phyloP scores from a whole-genome alignment of 192 early-diverging fungal species.

The Phycomyces nitens region DNA sequence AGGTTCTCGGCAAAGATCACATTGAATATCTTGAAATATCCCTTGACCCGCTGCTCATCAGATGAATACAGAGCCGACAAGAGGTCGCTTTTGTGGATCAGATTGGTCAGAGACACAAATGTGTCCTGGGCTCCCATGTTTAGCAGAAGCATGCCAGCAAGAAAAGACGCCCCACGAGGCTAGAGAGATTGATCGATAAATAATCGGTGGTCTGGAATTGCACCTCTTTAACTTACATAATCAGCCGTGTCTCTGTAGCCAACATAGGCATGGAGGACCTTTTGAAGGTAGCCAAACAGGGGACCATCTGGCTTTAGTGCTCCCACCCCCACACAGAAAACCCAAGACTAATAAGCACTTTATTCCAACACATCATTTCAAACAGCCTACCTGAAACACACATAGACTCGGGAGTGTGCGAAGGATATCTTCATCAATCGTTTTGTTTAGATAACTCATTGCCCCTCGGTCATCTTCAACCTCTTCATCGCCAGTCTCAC shows the following conservation, averaged over 20 bases:
- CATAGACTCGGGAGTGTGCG: slow-evolving; percentile 35
- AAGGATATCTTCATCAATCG: slow-evolving; percentile 36
- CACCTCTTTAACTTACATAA: slow-evolving; percentile 41
- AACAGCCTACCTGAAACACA: slow-evolving; percentile 33
- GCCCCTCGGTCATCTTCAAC: slow-evolving; percentile 4
- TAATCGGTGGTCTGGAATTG: too few species aligned
- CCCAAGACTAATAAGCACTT: background rate
- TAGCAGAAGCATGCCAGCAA: slow-evolving; percentile 39
- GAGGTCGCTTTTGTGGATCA: slow-evolving; percentile 29
- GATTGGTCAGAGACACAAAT: slow-evolving; percentile 29
- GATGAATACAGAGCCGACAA: slow-evolving; percentile 31
- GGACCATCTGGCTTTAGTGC: slow-evolving; percentile 36
- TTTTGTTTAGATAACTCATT: slow-evolving; percentile 24
- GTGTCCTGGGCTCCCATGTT: slow-evolving; percentile 34
- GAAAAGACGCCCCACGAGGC: slow-evolving; percentile 34
- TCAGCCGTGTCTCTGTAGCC: slow-evolving; percentile 28
- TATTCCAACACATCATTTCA: background rate
- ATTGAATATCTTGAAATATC: slow-evolving; percentile 39
- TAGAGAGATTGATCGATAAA: slow-evolving; percentile 10
- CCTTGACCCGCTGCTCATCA: slow-evolving; percentile 33
- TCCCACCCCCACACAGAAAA: background rate
- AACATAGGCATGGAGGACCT: slow-evolving; percentile 37
- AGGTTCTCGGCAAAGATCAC: slow-evolving; percentile 39
- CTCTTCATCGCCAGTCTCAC: slow-evolving; percentile 2
- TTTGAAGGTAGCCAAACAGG: slow-evolving; percentile 27